A percentile compares a stretch with the other conserved stretches of the same genome.
phyloP scores from a whole-genome alignment of 2,329 filamentous ascomycete genomes.

The Epichloe sibirici region DNA sequence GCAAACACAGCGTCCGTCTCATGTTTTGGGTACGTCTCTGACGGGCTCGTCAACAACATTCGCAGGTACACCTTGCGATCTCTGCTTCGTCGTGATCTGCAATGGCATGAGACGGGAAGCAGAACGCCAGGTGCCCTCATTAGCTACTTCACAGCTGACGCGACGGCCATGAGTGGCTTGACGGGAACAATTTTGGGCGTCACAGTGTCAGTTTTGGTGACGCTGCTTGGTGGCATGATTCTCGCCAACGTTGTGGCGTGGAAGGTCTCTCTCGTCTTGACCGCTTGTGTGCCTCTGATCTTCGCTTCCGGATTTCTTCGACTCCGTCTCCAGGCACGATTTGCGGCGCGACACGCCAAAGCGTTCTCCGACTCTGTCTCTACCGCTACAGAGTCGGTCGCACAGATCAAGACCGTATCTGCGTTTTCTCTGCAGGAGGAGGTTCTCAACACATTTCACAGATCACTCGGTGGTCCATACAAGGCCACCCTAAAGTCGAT shows the following conservation, averaged over 20 bases:
- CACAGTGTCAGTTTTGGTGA: conserved; percentile 54
- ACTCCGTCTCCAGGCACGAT: conserved; percentile 46
- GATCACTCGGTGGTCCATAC: conserved; percentile 35
- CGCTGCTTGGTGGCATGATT: conserved; percentile 55
- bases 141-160: conserved; percentile 57
- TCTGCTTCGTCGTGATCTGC: conserved; percentile 51
- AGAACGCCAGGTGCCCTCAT: conserved; percentile 50
- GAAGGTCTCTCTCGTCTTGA: conserved; percentile 63
- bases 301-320: conserved; percentile 59
- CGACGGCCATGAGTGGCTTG: conserved; percentile 53
- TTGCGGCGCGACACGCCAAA: conserved; percentile 50
- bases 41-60: conserved; percentile 52
- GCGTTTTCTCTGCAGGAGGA: conserved; percentile 41
- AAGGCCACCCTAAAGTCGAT: conserved; percentile 40
- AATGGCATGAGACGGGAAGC: conserved; percentile 58
- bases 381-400: conserved; percentile 55
- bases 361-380: conserved; percentile 52
- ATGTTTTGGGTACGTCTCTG: conserved; percentile 37
- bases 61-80: conserved; percentile 53
- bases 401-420: conserved; percentile 51
- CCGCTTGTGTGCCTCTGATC: conserved; percentile 56
- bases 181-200: conserved; percentile 61
- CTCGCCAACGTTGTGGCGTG: conserved; percentile 61
- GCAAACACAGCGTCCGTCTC: conserved; percentile 42
- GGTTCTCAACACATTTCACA: conserved; percentile 39